Evolutionary conservation across 2,329 filamentous ascomycete species (phyloP).

Genomic region (Penicillium frequentans): DNA sequence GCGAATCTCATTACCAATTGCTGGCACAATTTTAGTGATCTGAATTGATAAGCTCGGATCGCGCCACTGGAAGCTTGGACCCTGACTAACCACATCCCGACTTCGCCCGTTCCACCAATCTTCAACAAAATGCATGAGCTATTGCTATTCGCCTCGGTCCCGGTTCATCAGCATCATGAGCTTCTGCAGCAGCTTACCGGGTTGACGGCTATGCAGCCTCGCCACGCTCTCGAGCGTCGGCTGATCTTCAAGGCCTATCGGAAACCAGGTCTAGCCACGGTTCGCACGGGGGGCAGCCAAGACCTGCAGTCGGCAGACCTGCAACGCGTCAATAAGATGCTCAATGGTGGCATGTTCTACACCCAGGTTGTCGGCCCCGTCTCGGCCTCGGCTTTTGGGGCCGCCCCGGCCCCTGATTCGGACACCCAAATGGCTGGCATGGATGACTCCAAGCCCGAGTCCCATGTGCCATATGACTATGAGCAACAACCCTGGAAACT

Average conservation of each 20-base stretch:
- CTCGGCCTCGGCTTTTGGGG: conserved; percentile 36
- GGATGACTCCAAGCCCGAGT: conserved; percentile 15
- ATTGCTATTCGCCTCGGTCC: conserved; percentile 60
- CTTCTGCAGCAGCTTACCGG: conserved; percentile 63
- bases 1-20: conserved; percentile 11
- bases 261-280: conserved; percentile 44
- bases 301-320: conserved; percentile 45
- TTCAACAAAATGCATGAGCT: conserved; percentile 59
- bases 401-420: conserved; percentile 20
- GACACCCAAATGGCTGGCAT: conserved; percentile 38
- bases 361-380: conserved; percentile 52
- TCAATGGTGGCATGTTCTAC: conserved; percentile 55
- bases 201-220: conserved; percentile 61
- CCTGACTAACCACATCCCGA: conserved; percentile 21
- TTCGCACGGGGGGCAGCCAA: conserved; percentile 45
- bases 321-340: conserved; percentile 48
- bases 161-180: conserved; percentile 58
- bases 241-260: conserved; percentile 59
- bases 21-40: neutral
- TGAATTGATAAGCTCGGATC: conserved; percentile 7
- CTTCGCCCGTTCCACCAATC: conserved; percentile 17
- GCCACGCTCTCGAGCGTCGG: conserved; percentile 54
- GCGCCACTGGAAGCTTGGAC: conserved; percentile 22
- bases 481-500: conserved; percentile 45
- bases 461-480: conserved; percentile 28